Evolutionary conservation across 768 basidiomycete species (phyloP), one percentile per base, ranked within the genome.

Genomic region (Cyclocybe aegerita): DNA sequence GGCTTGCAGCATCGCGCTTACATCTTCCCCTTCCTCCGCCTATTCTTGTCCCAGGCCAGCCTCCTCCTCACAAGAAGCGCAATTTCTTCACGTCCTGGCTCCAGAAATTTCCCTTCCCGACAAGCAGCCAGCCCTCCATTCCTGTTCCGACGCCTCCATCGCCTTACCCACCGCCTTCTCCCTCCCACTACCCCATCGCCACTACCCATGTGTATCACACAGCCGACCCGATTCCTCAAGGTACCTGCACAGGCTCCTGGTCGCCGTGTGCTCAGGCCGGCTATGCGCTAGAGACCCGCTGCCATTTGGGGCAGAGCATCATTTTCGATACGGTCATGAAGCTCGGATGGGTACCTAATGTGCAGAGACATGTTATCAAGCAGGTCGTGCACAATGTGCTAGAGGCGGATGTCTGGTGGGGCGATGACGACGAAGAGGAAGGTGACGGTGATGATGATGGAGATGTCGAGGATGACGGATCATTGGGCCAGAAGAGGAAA

Each of bases 211-310:
- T 98, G 17, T 97, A 89, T 61, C 92, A 98, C 65, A 95, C 86
- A 1, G 89, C 87, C 1, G 96, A 98, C 66, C 96, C 95, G 0
- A 93, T 98, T 36, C 85, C 96, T 0, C 89, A 90, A 73, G 90
- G 90, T 0, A 69, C 77, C 1, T 94, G 92, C 63, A 93, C 76
- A 0, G 93, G 93, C 31, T 71, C 85, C 4, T 67, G 79, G 7
- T 94, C 89, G 0, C 68, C 79, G 0, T 99, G 96, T 65, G 82
- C 86, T 11, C 78, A 90, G 32, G 92, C 74, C 0, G 96, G 96
- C 1, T 96, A 88, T 64, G 96, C 93, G 1, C 70, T 95, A 58
- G 93, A 95, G 67, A 85, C 87, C 0, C 76, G 76, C 16, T 98
- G 96, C 56, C 96, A 98, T 67, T 76, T 93, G 0, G 96, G 96